Conservation (phyloP, 805 yeast genomes). For the Teunomyces pallodes region DNA sequence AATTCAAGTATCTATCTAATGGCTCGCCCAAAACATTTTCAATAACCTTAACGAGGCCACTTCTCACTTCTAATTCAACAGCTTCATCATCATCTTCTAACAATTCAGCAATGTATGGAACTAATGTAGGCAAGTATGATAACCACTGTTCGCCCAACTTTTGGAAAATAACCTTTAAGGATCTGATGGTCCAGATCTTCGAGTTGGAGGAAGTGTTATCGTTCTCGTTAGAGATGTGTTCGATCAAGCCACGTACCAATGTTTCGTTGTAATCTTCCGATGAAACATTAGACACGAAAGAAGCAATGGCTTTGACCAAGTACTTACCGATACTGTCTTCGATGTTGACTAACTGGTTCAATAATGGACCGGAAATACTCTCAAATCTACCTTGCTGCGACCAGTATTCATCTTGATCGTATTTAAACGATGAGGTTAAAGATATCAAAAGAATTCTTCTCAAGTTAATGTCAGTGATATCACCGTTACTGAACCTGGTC, state of each 20-base stretch:
- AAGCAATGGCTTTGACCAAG: conserved; percentile 74
- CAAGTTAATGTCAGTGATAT: conserved; percentile 46
- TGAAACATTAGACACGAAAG: conserved; percentile 67
- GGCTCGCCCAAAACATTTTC: conserved; percentile 95
- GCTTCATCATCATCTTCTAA: conserved; percentile 94
- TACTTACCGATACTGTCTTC: conserved; percentile 77
- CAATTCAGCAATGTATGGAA: conserved; percentile 92
- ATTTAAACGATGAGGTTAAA: conserved; percentile 75
- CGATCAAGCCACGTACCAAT: conserved; percentile 44
- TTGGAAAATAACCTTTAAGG: conserved; percentile 78
- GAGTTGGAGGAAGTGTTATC: conserved; percentile 56
- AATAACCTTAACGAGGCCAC: conserved; percentile 84
- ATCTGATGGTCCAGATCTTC: conserved; percentile 79
- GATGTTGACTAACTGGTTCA: conserved; percentile 62
- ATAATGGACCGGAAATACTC: conserved; percentile 57
- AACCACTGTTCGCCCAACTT: conserved; percentile 96
- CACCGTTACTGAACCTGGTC: conserved; percentile 44
- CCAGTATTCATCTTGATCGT: conserved; percentile 96
- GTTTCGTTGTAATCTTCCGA: conserved; percentile 70
- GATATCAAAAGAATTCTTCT: conserved; percentile 75
- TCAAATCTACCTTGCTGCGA: conserved; percentile 82
- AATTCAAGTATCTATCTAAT: conserved; percentile 73
- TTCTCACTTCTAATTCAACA: conserved; percentile 87
- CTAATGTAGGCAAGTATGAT: conserved; percentile 83
- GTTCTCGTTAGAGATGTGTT: conserved; percentile 45